A percentile compares a stretch with the other conserved stretches of the same genome.
These are phyloP conservation scores for Dioscorea dumetorum DNA, from an alignment of 106 monocot species.

Conservation along the genomic window DNA sequence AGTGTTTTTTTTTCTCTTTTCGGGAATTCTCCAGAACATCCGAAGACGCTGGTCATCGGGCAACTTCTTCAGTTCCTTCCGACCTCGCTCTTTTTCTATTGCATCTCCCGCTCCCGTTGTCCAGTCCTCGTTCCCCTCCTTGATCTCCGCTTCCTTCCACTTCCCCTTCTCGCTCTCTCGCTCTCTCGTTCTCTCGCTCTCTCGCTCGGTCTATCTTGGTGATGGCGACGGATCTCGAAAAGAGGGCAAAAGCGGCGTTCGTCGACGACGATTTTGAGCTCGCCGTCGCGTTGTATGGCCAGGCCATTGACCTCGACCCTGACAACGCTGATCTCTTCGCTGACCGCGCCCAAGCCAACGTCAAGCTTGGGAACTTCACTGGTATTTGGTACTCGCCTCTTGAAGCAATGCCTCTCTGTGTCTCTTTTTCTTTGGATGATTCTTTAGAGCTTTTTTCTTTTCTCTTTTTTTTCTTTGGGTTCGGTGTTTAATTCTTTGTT, in stretches of 20 bases:
- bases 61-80: not conserved
- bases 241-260: constrained; percentile 30
- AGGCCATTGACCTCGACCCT: constrained; percentile 29
- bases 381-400: constrained; percentile 3
- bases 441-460: too few species aligned
- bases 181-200: too few species aligned
- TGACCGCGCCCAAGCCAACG: constrained; percentile 40
- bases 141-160: not conserved
- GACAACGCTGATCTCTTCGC: constrained; percentile 27
- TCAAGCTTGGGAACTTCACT: constrained; percentile 32
- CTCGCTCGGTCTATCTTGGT: not conserved
- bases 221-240: constrained; percentile 31
- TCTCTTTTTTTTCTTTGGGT: too few species aligned
- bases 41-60: too few species aligned
- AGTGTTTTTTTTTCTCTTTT: too few species aligned
- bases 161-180: not conserved
- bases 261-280: constrained; percentile 34
- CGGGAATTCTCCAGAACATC: too few species aligned
- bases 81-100: not conserved
- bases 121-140: not conserved
- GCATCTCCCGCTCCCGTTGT: not conserved
- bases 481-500: too few species aligned
- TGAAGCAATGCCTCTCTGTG: too few species aligned
- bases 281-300: constrained; percentile 25
- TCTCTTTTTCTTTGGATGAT: too few species aligned